These are phyloP conservation scores for Agaricus sinodeliciosus DNA, from an alignment of 768 basidiomycete genomes.

Conservation along the genomic window DNA sequence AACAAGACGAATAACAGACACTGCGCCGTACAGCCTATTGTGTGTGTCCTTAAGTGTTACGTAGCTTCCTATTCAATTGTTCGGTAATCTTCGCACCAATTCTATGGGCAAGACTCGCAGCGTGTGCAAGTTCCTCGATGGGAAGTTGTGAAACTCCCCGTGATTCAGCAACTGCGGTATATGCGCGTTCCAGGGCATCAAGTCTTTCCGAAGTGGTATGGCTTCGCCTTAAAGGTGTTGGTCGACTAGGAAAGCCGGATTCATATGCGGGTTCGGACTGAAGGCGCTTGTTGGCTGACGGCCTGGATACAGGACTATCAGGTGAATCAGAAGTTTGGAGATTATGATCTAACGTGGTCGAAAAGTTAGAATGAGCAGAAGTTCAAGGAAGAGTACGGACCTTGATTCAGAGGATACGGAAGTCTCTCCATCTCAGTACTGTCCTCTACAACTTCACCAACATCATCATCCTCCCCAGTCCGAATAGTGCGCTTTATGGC, in stretches of 20 bases:
- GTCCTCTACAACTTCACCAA: constrained; percentile 3
- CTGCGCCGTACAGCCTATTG: too few relatives aligned
- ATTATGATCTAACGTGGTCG: background rate
- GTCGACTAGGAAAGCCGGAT: constrained; percentile 4
- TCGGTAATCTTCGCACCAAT: constrained; percentile 41
- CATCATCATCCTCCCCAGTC: background rate
- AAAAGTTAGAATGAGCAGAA: background rate
- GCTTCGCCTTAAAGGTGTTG: constrained; percentile 26
- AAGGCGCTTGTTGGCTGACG: background rate
- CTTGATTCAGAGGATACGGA: background rate
- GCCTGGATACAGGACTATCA: constrained; percentile 5
- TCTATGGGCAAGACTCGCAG: constrained; percentile 36
- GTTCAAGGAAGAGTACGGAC: background rate
- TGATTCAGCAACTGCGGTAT: constrained; percentile 29
- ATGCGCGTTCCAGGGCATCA: constrained; percentile 36
- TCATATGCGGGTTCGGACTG: constrained; percentile 10
- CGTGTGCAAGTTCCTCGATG: constrained; percentile 41
- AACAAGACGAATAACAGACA: too few relatives aligned
- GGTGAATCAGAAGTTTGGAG: constrained; percentile 18
- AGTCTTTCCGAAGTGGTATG: constrained; percentile 36
- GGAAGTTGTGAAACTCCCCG: constrained; percentile 42
- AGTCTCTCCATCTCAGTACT: constrained; percentile 3
- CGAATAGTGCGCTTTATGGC: background rate
- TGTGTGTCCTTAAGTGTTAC: background rate
- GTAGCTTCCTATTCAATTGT: constrained; percentile 33